Evolutionary conservation across 371 early-diverging fungal species (phyloP).

Genomic region (Mortierella sp.): DNA sequence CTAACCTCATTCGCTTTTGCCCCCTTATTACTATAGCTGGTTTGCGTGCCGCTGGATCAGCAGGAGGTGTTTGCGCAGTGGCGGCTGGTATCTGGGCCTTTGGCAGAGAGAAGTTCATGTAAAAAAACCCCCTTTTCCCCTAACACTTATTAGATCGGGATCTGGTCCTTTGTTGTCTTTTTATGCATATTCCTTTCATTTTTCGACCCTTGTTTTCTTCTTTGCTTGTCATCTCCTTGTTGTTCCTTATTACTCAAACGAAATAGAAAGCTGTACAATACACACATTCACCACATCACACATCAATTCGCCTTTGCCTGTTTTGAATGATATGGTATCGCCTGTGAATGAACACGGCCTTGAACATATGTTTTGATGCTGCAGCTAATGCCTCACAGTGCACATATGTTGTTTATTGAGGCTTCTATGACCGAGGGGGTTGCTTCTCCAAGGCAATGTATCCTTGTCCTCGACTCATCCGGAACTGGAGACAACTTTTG

Average conservation of each 20-base stretch:
- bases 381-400: too few species aligned
- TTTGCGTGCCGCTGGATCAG: slow-evolving; percentile 66
- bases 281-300: neutral
- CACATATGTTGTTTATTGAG: neutral
- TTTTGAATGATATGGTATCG: too few species aligned
- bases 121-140: slow-evolving; percentile 8
- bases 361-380: too few species aligned
- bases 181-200: slow-evolving; percentile 6
- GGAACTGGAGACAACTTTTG: slow-evolving; percentile 57
- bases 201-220: neutral
- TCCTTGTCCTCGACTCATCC: slow-evolving; percentile 46
- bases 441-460: slow-evolving; percentile 46
- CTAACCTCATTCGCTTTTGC: neutral
- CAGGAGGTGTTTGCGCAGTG: slow-evolving; percentile 73
- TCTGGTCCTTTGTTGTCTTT: neutral
- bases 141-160: neutral
- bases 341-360: too few species aligned
- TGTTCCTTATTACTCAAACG: slow-evolving; percentile 11
- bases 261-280: slow-evolving; percentile 22
- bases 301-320: neutral
- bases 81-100: slow-evolving; percentile 64
- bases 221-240: neutral
- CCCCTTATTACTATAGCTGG: slow-evolving; percentile 42
- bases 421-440: slow-evolving; percentile 31
- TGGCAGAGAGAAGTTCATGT: slow-evolving; percentile 27